Evolutionary conservation across 495 filamentous ascomycete genomes (phyloP), one percentile per base, ranked within the genome.

Genomic region (Xylaria nigripes): DNA sequence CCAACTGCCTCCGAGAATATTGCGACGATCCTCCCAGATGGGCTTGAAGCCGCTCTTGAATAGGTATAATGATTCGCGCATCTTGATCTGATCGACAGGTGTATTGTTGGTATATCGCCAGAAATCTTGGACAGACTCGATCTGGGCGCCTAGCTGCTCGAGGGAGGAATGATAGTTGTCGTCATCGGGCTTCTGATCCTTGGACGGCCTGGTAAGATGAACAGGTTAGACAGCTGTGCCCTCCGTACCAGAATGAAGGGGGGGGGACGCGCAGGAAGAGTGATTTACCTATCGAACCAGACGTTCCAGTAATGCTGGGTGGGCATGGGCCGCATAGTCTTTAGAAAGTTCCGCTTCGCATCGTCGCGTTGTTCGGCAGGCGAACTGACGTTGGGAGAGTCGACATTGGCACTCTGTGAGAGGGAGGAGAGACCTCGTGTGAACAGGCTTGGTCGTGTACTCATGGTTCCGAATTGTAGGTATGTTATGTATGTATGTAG

Each of bases 71-170:
- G 81, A 85, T 69, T 95, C 89, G 40, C 86, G 81, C 66, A 90
- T 80, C 52, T 84, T 83, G 69, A 96, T 80, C 61, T 79, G 79
- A 19, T 84, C 72, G 51, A 90, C 79, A 13, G 87, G 86, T 48
- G 87, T 90, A 69, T 95, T 93, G 72, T 96, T 95, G 73, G 85
- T 83, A 68, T 90, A 84, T 53, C 87, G 81, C 86, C 89, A 95
- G 72, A 95, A 96, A 57, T 85, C 83, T 65, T 87, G 81, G 58
- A 88, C 81, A 58, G 83, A 84, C 68, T 83, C 77, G 69, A 91
- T 85, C 63, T 81, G 82, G 41, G 80, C 72, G 58, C 81, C 79
- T 1, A 90, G 71, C 58, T 84, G 75, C 60, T 83, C 86, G 19
- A 89, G 78, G 53, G 83, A 79, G 40, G 76, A 79, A 54, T 78